Conservation (phyloP, 2,329 filamentous ascomycete species). For the Ophiostoma tasmaniense region DNA sequence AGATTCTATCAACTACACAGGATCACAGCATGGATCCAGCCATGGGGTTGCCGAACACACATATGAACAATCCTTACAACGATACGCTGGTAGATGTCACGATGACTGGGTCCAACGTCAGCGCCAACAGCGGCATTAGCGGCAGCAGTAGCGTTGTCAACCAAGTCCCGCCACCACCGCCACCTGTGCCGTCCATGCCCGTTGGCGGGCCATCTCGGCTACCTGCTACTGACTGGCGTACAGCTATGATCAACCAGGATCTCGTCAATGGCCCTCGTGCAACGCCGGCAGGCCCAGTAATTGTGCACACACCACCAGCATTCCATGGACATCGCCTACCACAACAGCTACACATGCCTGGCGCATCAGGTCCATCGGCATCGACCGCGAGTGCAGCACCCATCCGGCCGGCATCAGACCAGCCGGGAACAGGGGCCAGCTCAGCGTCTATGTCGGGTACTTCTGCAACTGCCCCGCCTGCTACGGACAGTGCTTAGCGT, state of each 20-base stretch:
- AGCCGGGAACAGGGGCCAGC: constrained; percentile 15
- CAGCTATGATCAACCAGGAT: neutral
- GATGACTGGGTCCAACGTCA: neutral
- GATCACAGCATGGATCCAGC: too few relatives aligned
- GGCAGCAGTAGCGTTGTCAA: neutral
- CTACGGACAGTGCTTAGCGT: neutral
- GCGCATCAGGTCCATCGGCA: neutral
- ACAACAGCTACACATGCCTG: neutral
- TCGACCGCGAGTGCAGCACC: constrained; percentile 5
- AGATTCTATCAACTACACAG: neutral
- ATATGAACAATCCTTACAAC: neutral
- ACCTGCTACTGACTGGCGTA: neutral
- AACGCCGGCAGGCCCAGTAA: neutral
- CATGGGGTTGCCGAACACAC: neutral
- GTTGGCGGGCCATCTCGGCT: neutral
- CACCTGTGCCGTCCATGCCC: neutral
- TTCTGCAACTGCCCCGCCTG: neutral
- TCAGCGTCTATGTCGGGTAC: neutral
- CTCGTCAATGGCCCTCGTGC: neutral
- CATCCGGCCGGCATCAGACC: neutral
- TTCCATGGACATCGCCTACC: neutral
- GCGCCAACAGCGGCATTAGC: neutral
- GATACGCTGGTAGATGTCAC: constrained; percentile 5
- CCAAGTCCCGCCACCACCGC: neutral
- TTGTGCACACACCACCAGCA: neutral